Base-by-base conservation (phyloP, 169 alveolate species). In the Miamiensis avidus region DNA sequence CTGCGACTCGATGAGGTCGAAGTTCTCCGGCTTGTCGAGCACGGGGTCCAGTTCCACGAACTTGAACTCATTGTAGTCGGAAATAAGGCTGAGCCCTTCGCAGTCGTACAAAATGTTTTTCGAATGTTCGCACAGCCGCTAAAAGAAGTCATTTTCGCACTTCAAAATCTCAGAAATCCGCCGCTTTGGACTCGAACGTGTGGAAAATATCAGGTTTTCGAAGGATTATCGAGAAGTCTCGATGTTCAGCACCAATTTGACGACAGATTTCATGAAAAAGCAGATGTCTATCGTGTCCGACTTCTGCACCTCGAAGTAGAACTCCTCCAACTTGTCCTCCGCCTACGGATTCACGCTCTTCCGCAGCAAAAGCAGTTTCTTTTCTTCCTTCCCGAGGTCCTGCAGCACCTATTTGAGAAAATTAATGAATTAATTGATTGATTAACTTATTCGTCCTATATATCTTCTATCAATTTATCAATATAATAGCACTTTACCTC, bases 61-160 rank as follows among this genome's bases (percentile, higher is more conserved):
- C 0, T 72, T 65, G 31, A 79, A 79, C n/a, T 79, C 84, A 26
- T 34, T 79, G 64, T 34, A 65, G 20, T 79, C 74, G 11, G 25
- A 20, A 49, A 34, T 49, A 29, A 79, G 33, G 28, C 29, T 49
- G 20, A 74, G 29, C 29, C 76, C 76, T 29, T 79, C 84, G 64
- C 76, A 34, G 20, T 79, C 84, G 29, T 28, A 49, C 0, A 79
- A 31, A 34, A 77, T 69, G 31, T 77, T 31, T 27, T 77, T 77
- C 28, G 82, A 32, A 6, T 33, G 0, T 28, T 31, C 72, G 31
- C 31, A 69, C 27, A 77, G n/a, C 25, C 33, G 33, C 33, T 77
- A 32, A 77, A 77, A 77, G 25, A 32, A 77, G n/a, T 64, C 82
- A n/a, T 77, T 77, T 33, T 77, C 82, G 27, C 82, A 77, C 29